phyloP scores from a whole-genome alignment of 2,329 filamentous ascomycete genomes.

The Fusarium sororula region DNA sequence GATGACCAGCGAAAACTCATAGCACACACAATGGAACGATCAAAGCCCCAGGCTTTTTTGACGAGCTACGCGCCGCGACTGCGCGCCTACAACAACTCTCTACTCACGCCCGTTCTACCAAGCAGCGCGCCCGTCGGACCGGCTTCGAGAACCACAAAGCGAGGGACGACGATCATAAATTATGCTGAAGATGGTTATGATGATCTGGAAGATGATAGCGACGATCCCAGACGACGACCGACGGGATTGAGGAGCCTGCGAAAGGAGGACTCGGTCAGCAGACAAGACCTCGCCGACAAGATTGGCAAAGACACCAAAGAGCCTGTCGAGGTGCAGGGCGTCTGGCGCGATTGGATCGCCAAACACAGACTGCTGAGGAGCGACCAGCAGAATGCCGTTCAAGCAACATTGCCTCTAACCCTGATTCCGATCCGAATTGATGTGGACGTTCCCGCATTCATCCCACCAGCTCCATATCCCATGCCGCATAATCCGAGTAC shows the following conservation, averaged over 20 bases:
- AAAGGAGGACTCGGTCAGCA: slow-evolving; percentile 74
- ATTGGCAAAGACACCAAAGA: slow-evolving; percentile 82
- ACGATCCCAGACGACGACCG: slow-evolving; percentile 78
- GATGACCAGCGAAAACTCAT: slow-evolving; percentile 39
- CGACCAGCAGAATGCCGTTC: slow-evolving; percentile 69
- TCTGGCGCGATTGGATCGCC: slow-evolving; percentile 96
- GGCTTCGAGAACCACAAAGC: slow-evolving; percentile 88
- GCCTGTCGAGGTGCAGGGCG: slow-evolving; percentile 86
- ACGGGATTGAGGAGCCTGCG: slow-evolving; percentile 86
- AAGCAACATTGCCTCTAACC: slow-evolving; percentile 83
- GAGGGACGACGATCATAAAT: slow-evolving; percentile 95
- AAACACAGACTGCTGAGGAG: slow-evolving; percentile 68
- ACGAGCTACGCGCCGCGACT: slow-evolving; percentile 92
- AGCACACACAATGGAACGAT: slow-evolving; percentile 58
- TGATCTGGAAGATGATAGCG: slow-evolving; percentile 77
- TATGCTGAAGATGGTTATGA: slow-evolving; percentile 97
- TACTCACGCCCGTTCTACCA: slow-evolving; percentile 85
- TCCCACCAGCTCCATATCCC: slow-evolving; percentile 71
- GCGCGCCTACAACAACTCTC: slow-evolving; percentile 89
- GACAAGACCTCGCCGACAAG: slow-evolving; percentile 75
- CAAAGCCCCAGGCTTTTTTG: slow-evolving; percentile 82
- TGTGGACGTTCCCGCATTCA: slow-evolving; percentile 84
- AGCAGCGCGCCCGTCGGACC: slow-evolving; percentile 72
- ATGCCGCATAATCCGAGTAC: slow-evolving; percentile 65
- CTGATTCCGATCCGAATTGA: slow-evolving; percentile 97